Evolutionary conservation across 768 basidiomycete species (phyloP).

Genomic region (Solioccasus polychromus): DNA sequence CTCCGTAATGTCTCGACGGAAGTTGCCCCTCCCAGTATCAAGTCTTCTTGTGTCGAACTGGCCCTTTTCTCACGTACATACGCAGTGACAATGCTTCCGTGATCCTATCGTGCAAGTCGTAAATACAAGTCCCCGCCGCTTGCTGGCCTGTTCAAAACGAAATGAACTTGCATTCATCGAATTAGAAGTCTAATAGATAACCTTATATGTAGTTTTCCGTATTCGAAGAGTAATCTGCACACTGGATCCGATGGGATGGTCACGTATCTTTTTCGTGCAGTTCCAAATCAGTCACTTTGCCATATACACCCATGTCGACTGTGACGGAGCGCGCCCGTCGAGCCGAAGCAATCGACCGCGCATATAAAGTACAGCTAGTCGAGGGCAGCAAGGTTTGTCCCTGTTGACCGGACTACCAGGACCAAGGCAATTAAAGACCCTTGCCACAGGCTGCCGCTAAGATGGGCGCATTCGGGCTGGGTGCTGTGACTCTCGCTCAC

Average conservation of each 20-base stretch:
- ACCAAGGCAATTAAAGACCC: not conserved
- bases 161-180: conserved; percentile 33
- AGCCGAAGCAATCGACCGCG: conserved; percentile 54
- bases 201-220: not conserved
- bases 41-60: not conserved
- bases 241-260: too few species aligned
- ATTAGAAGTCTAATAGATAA: conserved; percentile 15
- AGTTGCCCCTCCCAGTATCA: conserved; percentile 21
- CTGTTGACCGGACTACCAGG: not conserved
- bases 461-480: conserved; percentile 53
- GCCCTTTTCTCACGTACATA: not conserved
- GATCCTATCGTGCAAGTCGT: conserved; percentile 39
- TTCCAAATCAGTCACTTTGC: too few species aligned
- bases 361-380: conserved; percentile 56
- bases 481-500: conserved; percentile 61
- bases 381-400: conserved; percentile 54
- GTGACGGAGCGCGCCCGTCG: conserved; percentile 36
- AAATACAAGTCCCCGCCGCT: conserved; percentile 29
- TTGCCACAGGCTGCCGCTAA: conserved; percentile 50
- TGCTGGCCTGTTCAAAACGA: conserved; percentile 40
- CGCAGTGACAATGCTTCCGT: conserved; percentile 35
- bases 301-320: conserved; percentile 31
- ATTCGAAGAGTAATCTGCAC: too few species aligned
- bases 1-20: conserved; percentile 35
- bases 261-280: too few species aligned